Percentiles rank a stretch among this genome's conserved stretches.
Evolutionary conservation across 2,329 filamentous ascomycete species (phyloP).

Genomic region (Cylindrodendrum hubeiense): DNA sequence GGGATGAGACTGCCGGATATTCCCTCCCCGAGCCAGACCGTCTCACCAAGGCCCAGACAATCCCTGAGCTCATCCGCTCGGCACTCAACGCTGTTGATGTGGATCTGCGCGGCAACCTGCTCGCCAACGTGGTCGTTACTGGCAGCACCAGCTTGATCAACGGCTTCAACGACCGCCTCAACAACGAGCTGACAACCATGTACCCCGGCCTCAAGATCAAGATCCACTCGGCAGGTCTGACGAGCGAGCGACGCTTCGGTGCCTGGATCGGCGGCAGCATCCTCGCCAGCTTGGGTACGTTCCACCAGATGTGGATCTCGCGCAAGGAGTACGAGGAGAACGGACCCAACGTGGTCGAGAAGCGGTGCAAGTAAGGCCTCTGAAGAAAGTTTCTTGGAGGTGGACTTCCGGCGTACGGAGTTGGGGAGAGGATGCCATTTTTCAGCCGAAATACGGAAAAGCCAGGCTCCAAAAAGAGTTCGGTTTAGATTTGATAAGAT

Average conservation of each 20-base stretch:
- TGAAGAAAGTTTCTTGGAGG: conserved; percentile 16
- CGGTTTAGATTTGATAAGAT: conserved; percentile 36
- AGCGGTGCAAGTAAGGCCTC: conserved; percentile 83
- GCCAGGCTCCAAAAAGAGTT: conserved; percentile 43
- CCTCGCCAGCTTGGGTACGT: conserved; percentile 92
- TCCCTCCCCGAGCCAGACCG: conserved; percentile 58
- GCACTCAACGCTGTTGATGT: conserved; percentile 86
- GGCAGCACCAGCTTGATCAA: conserved; percentile 89
- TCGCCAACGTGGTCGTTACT: conserved; percentile 93
- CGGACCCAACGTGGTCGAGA: conserved; percentile 90
- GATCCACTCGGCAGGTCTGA: conserved; percentile 87
- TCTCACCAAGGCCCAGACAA: conserved; percentile 80
- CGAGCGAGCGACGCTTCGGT: conserved; percentile 90
- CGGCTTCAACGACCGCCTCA: conserved; percentile 91
- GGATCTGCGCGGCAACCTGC: conserved; percentile 84
- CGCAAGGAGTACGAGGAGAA: conserved; percentile 99
- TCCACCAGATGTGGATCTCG: conserved; percentile 99
- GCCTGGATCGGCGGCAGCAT: conserved; percentile 98
- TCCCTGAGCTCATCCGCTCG: conserved; percentile 84
- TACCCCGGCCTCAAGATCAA: conserved; percentile 90
- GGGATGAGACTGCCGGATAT: conserved; percentile 85
- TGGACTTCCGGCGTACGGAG: conserved; percentile 50
- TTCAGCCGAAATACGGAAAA: conserved; percentile 37
- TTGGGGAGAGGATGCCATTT: conserved; percentile 46
- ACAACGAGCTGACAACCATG: conserved; percentile 82